Conservation (phyloP, 2,329 filamentous ascomycete species). For the Clonostachys byssicola region DNA sequence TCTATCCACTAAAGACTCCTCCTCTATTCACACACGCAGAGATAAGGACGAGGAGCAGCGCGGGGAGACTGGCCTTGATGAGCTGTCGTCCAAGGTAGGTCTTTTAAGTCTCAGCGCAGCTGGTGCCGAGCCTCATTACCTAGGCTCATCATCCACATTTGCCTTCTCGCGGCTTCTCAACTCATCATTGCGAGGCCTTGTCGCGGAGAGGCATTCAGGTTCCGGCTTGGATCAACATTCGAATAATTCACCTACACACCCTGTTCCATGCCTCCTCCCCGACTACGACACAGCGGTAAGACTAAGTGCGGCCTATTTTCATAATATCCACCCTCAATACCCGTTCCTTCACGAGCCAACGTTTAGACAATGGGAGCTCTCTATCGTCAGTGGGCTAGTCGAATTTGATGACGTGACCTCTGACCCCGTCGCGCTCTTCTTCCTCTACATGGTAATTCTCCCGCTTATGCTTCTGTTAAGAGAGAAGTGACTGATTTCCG, state of each 20-base stretch:
- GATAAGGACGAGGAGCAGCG: neutral
- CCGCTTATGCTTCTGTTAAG: too few species aligned
- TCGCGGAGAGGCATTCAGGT: neutral
- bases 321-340: neutral
- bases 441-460: neutral
- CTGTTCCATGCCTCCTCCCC: neutral
- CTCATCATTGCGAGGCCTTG: neutral
- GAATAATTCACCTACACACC: neutral
- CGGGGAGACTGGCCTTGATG: neutral
- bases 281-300: neutral
- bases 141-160: conserved; percentile 18
- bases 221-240: neutral
- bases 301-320: neutral
- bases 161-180: conserved; percentile 15
- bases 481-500: too few species aligned
- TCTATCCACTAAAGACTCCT: neutral
- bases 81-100: conserved; percentile 11
- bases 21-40: neutral
- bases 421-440: neutral
- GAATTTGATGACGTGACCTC: neutral
- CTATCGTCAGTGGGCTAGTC: neutral
- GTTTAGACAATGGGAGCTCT: neutral
- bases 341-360: neutral
- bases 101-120: conserved; percentile 8
- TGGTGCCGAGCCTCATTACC: conserved; percentile 14